phyloP scores from a whole-genome alignment of 2,329 filamentous ascomycete species.

The Drechslerella dactyloides region DNA sequence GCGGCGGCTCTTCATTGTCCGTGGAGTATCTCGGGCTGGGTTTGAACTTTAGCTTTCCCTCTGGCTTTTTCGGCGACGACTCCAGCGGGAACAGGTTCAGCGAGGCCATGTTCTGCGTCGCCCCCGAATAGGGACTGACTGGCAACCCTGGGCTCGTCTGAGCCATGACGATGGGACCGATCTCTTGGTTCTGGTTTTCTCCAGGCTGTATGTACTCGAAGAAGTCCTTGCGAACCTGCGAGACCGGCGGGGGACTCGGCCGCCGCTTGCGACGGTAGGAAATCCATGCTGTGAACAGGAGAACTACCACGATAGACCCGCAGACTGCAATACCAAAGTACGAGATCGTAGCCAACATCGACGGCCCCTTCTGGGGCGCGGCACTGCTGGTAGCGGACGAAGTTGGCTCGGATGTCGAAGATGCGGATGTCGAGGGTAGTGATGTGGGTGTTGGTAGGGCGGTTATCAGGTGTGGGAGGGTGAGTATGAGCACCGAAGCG shows the following conservation, averaged over 20 bases:
- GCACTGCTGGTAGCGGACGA: conserved; percentile 1
- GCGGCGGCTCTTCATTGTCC: not conserved
- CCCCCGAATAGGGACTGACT: not conserved
- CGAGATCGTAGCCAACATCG: conserved; percentile 40
- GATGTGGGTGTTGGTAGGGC: not conserved
- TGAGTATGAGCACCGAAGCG: not conserved
- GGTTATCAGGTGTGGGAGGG: not conserved
- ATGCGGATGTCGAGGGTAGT: not conserved
- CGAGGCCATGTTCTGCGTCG: conserved; percentile 8
- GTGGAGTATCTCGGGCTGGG: not conserved
- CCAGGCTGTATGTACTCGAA: conserved; percentile 24
- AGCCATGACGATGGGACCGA: not conserved
- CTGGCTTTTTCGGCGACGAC: not conserved
- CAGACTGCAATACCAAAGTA: conserved; percentile 39
- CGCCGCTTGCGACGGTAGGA: conserved; percentile 21
- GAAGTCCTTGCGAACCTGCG: conserved; percentile 26
- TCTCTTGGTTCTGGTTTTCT: not conserved
- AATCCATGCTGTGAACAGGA: conserved; percentile 20
- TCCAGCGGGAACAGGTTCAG: conserved; percentile 9
- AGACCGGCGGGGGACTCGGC: conserved; percentile 11
- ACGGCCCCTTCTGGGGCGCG: conserved; percentile 6
- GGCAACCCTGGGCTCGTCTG: not conserved
- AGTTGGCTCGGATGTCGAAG: not conserved
- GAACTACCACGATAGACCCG: conserved; percentile 25
- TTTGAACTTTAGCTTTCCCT: not conserved